Percentiles rank a stretch among this genome's conserved stretches.
phyloP scores from a whole-genome alignment of 306 rosid species.

The Pterocarpus macrocarpus region DNA sequence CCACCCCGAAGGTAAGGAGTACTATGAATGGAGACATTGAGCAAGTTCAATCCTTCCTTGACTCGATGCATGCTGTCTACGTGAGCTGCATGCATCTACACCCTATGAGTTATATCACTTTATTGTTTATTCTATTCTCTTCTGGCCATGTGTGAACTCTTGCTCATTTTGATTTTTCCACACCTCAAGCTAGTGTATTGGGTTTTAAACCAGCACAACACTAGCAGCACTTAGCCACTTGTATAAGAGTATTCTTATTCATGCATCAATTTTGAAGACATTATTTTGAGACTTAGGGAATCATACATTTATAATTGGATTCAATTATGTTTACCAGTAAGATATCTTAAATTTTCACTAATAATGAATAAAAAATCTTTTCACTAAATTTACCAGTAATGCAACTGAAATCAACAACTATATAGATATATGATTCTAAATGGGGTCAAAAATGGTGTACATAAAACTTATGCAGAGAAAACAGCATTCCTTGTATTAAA shows the following conservation, averaged over 20 bases:
- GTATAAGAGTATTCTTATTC: neutral
- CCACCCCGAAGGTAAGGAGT: slow-evolving; percentile 56
- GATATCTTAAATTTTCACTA: too few relatives aligned
- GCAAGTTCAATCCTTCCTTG: too few relatives aligned
- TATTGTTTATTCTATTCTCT: neutral
- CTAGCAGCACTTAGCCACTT: slow-evolving; percentile 3
- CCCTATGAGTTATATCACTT: neutral
- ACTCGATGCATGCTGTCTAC: slow-evolving; percentile 16
- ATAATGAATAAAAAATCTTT: too few relatives aligned
- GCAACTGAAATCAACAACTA: too few relatives aligned
- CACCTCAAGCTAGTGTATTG: neutral
- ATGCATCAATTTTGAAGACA: neutral
- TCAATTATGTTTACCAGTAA: too few relatives aligned
- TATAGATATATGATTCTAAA: neutral
- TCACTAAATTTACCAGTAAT: too few relatives aligned
- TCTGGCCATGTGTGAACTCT: neutral
- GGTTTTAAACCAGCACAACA: neutral
- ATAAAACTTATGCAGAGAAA: too few relatives aligned
- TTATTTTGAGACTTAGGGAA: neutral
- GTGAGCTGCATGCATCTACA: slow-evolving; percentile 45
- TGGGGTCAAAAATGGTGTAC: too few relatives aligned
- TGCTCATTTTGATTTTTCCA: neutral
- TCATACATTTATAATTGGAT: neutral
- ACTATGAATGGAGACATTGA: neutral
- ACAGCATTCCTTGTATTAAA: neutral